phyloP scores from a whole-genome alignment of 2,329 filamentous ascomycete species.

The Fusarium sp. region DNA sequence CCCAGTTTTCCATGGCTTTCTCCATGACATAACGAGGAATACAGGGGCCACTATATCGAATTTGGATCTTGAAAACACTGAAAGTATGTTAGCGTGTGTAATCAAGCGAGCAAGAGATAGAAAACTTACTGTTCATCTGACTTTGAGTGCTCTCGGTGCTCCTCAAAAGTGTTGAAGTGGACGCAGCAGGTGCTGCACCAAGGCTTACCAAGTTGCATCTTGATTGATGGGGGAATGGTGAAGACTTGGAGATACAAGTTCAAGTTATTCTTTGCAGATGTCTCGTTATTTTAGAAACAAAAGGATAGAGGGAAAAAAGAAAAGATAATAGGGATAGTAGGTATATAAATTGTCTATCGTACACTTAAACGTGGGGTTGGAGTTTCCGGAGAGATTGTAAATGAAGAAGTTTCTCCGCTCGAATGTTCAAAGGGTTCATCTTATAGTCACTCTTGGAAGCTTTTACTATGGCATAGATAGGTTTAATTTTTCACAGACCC shows the following conservation, averaged over 20 bases:
- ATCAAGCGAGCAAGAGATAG: rapidly evolving
- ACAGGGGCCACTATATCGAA: not conserved
- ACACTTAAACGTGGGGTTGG: not conserved
- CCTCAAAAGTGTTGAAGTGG: not conserved
- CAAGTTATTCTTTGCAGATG: not conserved
- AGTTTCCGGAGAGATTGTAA: not conserved
- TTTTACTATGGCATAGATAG: no score
- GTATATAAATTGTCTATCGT: not conserved
- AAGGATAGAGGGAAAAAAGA: not conserved
- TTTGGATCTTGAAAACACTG: not conserved
- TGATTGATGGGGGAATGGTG: not conserved
- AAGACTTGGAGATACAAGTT: not conserved
- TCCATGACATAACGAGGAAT: not conserved
- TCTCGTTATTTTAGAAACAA: not conserved
- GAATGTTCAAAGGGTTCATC: no score
- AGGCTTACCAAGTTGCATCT: not conserved
- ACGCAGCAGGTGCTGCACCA: not conserved
- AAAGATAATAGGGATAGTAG: not conserved
- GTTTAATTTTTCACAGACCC: not conserved
- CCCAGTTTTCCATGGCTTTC: not conserved
- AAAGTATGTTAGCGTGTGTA: not conserved
- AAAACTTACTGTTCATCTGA: not conserved
- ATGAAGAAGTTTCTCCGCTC: not conserved
- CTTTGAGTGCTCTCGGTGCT: not conserved
- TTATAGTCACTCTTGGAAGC: not conserved